Evolutionary conservation across 805 yeast genomes (phyloP).

Genomic region (Debaryomyces maramus): DNA sequence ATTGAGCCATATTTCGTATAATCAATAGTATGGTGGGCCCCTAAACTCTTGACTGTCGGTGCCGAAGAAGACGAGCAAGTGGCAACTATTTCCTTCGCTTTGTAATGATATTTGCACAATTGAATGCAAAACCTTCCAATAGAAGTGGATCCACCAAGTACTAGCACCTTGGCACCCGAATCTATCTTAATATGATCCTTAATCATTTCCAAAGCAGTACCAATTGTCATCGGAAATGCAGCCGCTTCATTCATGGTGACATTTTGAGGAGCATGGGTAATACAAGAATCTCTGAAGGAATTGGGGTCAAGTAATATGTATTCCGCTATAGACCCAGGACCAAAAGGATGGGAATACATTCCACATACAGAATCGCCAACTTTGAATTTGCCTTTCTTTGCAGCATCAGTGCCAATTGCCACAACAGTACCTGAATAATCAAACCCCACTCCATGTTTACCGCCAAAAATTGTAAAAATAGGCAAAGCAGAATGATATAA

Average conservation of each 20-base stretch:
- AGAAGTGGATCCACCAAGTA: conserved; percentile 74
- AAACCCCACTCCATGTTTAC: conserved; percentile 26
- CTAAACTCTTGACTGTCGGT: conserved; percentile 44
- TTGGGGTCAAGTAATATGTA: conserved; percentile 43
- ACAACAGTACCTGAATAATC: conserved; percentile 37
- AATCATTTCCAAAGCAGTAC: conserved; percentile 56
- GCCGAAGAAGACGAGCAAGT: conserved; percentile 54
- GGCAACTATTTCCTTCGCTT: conserved; percentile 53
- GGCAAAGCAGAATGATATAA: conserved; percentile 17
- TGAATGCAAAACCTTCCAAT: conserved; percentile 62
- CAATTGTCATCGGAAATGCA: conserved; percentile 61
- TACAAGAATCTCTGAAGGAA: neutral
- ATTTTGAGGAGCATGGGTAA: conserved; percentile 40
- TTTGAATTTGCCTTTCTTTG: conserved; percentile 16
- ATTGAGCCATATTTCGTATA: conserved; percentile 47
- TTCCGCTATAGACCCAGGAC: conserved; percentile 45
- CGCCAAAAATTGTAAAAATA: conserved; percentile 9
- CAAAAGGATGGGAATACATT: conserved; percentile 14
- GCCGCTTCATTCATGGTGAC: conserved; percentile 59
- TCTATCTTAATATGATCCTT: conserved; percentile 34
- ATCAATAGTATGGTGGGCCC: conserved; percentile 60
- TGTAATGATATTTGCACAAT: conserved; percentile 46
- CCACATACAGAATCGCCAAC: conserved; percentile 34
- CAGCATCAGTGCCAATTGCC: conserved; percentile 28
- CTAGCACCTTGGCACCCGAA: conserved; percentile 48